Percentiles rank a stretch among this genome's conserved stretches.
These are phyloP conservation scores for Dipodascus albidus DNA, from an alignment of 805 yeast species.

Conservation along the genomic window DNA sequence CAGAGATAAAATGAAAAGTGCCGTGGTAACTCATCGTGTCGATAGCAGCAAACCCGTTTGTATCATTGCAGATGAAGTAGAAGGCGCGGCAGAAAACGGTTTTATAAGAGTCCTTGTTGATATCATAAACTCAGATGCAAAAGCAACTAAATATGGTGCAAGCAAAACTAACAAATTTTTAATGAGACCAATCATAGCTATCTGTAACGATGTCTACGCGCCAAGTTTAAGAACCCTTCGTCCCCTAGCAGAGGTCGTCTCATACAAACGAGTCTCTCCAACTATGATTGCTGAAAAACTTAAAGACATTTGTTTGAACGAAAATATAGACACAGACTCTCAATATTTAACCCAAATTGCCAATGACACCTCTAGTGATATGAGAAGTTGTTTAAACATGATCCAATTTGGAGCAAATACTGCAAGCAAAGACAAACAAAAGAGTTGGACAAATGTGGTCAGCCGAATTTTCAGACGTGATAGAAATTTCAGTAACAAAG, in stretches of 20 bases:
- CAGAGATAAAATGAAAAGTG: conserved; percentile 44
- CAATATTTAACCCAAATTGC: conserved; percentile 53
- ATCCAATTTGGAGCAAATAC: conserved; percentile 49
- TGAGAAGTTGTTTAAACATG: conserved; percentile 74
- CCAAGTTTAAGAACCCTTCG: conserved; percentile 65
- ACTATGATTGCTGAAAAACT: conserved; percentile 36
- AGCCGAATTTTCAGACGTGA: conserved; percentile 45
- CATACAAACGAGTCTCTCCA: conserved; percentile 48
- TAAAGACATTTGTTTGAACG: conserved; percentile 42
- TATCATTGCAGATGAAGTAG: conserved; percentile 81
- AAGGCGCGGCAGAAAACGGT: conserved; percentile 54
- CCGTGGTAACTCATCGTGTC: conserved; percentile 54
- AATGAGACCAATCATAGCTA: conserved; percentile 77
- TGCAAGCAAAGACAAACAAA: conserved; percentile 42
- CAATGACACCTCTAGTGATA: conserved; percentile 65
- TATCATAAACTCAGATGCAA: conserved; percentile 44
- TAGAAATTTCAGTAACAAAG: conserved; percentile 34
- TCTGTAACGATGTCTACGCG: conserved; percentile 80
- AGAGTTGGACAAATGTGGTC: conserved; percentile 58
- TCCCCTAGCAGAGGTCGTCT: conserved; percentile 58
- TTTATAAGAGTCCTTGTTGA: conserved; percentile 49
- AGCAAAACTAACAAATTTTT: conserved; percentile 32
- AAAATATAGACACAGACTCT: conserved; percentile 37
- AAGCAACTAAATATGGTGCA: conserved; percentile 32
- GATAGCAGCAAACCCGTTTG: conserved; percentile 56